phyloP scores from a whole-genome alignment of 1,284 basidiomycete species.

The Tausonia pullulans region DNA sequence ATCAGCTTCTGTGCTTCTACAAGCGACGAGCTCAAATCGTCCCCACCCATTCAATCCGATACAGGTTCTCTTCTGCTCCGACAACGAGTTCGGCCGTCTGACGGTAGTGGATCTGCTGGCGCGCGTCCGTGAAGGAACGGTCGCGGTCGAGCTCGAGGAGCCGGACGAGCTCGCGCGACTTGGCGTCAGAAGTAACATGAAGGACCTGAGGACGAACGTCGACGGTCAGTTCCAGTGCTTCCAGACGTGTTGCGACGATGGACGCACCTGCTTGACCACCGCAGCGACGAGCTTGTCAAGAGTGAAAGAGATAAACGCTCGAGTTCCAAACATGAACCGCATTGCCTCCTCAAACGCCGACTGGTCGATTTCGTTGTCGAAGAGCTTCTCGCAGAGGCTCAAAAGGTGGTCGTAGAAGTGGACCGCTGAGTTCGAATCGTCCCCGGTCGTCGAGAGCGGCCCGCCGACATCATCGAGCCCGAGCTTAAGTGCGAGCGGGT shows the following conservation, averaged over 20 bases:
- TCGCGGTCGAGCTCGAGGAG: slow-evolving; percentile 64
- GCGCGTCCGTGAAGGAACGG: slow-evolving; percentile 50
- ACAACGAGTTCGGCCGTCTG: slow-evolving; percentile 71
- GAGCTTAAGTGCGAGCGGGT: slow-evolving; percentile 46
- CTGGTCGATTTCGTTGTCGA: slow-evolving; percentile 85
- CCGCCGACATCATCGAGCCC: slow-evolving; percentile 48
- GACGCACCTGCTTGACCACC: slow-evolving; percentile 67
- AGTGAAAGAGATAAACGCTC: slow-evolving; percentile 86
- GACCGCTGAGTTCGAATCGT: slow-evolving; percentile 40
- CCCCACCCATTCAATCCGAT: slow-evolving; percentile 77
- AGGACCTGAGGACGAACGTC: slow-evolving; percentile 46
- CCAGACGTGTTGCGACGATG: background rate
- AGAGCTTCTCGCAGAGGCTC: slow-evolving; percentile 81
- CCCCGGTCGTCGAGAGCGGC: slow-evolving; percentile 33
- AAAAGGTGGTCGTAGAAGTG: slow-evolving; percentile 81
- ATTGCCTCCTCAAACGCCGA: slow-evolving; percentile 86
- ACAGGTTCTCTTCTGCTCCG: slow-evolving; percentile 85
- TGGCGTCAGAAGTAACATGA: slow-evolving; percentile 60
- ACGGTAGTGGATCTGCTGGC: slow-evolving; percentile 75
- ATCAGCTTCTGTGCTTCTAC: too few species aligned
- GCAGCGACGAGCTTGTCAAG: slow-evolving; percentile 78
- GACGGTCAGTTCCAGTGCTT: background rate
- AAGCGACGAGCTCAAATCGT: too few species aligned
- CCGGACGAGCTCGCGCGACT: slow-evolving; percentile 72
- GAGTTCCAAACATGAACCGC: slow-evolving; percentile 91